Evolutionary conservation across 805 yeast genomes (phyloP), one percentile per base, ranked within the genome.

Genomic region (Zygoascus biomembranicola): DNA sequence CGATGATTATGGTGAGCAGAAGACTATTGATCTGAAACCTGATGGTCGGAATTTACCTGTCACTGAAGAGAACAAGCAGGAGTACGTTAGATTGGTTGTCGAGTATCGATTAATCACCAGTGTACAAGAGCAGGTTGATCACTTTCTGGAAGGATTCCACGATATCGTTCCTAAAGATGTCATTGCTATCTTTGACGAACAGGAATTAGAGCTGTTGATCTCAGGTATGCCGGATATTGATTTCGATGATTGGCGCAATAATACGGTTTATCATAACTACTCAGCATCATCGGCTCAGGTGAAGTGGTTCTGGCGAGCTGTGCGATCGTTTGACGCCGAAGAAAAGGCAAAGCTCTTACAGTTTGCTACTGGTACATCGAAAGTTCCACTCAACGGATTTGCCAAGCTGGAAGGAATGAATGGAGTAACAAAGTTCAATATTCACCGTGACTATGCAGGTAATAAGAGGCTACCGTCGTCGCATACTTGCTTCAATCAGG

Each of bases 261-360:
- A 94, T 66, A 80, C 97, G 1, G 75, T 73, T 1, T 74, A 94
- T 69, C 84, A 79, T 48, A 92, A 90, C 65, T 94, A 92, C 67
- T 79, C 89, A 0, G 77, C 90, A 0, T 77, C 87, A 1, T 87
- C 95, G 1, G 82, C 87, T 32, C 97, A 90, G 65, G 84, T 94
- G 53, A 90, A 85, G 64, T 92, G 97, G 87, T 94, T 94, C 71
- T 94, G 99, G 99, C 77, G 97, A 65, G 96, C 97, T 1, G 97
- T 94, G 13, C 81, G 89, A 62, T 87, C 97, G 0, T 94, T 94
- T 70, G 97, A 89, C 63, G 79, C 79, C 16, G 99, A 94, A 66
- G 97, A 94, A 66, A 77, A 96, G 49, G 99, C 99, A 8, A 90
- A 90, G 65, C 72, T 94, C 59, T 73, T 94, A 55, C 99, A 94